A percentile compares a stretch with the other conserved stretches of the same genome.
phyloP scores from a whole-genome alignment of 2,329 filamentous ascomycete genomes.

The Xylariaceae sp. region DNA sequence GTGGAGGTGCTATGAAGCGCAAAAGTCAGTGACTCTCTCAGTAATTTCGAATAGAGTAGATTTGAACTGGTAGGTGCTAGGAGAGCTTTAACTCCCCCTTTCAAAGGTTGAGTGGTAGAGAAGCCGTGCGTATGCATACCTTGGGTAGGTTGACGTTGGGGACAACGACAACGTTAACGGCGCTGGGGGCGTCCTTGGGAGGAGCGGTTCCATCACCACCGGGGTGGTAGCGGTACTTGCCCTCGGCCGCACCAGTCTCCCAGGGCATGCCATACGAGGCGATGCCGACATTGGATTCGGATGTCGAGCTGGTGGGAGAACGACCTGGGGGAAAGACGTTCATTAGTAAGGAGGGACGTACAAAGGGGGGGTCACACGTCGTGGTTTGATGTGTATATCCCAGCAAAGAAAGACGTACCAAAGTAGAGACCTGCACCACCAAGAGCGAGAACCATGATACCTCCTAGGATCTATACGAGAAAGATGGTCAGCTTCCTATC shows the following conservation, averaged over 20 bases:
- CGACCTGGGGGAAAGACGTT: slow-evolving; percentile 56
- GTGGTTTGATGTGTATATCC: slow-evolving; percentile 1
- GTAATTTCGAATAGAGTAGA: not conserved
- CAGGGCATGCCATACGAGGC: slow-evolving; percentile 86
- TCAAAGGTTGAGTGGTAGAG: not conserved
- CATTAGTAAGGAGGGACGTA: not conserved
- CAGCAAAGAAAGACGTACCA: slow-evolving; percentile 56
- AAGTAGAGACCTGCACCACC: slow-evolving; percentile 91
- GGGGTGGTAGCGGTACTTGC: slow-evolving; percentile 82
- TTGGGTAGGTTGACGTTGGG: slow-evolving; percentile 92
- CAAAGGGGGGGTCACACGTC: not conserved
- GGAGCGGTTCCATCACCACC: slow-evolving; percentile 78
- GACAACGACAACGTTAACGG: slow-evolving; percentile 92
- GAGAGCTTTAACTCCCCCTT: not conserved
- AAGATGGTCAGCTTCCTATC: slow-evolving; percentile 28
- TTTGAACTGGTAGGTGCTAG: not conserved
- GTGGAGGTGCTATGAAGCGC: slow-evolving; percentile 73
- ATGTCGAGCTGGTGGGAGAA: slow-evolving; percentile 84
- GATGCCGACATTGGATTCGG: slow-evolving; percentile 78
- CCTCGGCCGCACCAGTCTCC: slow-evolving; percentile 71
- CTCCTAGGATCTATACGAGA: slow-evolving; percentile 78
- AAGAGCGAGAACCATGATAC: slow-evolving; percentile 88
- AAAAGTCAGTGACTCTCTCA: slow-evolving; percentile 4
- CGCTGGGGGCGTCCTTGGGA: slow-evolving; percentile 90
- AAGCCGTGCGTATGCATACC: slow-evolving; percentile 56